Percentiles rank a stretch among this genome's conserved stretches.
Conservation (phyloP, 1,284 basidiomycete genomes). For the Pascua sp. region DNA sequence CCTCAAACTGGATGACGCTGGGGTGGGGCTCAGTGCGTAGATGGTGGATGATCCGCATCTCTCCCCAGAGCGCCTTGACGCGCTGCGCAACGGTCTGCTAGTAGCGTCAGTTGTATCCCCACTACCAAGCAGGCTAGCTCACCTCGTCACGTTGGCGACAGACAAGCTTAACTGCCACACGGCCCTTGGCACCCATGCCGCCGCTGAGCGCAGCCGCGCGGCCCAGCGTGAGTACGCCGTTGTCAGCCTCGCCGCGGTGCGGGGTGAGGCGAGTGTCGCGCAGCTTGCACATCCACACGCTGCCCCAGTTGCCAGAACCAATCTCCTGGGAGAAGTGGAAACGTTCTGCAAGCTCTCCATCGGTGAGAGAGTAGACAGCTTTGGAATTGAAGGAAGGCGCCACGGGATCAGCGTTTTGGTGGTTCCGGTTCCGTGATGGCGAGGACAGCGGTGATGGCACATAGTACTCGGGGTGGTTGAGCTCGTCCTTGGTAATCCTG, state of each 20-base stretch:
- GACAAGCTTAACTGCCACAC: slow-evolving; percentile 84
- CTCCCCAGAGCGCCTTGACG: slow-evolving; percentile 84
- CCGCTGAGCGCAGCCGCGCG: slow-evolving; percentile 24
- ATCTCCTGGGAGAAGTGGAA: slow-evolving; percentile 42
- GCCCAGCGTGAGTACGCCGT: slow-evolving; percentile 19
- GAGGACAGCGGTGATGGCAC: too few relatives aligned
- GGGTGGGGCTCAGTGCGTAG: slow-evolving; percentile 80
- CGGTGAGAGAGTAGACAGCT: slow-evolving; percentile 26
- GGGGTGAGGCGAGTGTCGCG: background rate
- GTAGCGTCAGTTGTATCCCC: background rate
- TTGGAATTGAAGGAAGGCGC: background rate
- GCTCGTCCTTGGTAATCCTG: too few relatives aligned
- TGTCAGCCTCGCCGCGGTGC: background rate
- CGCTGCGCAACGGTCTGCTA: slow-evolving; percentile 46
- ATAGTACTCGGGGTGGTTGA: too few relatives aligned
- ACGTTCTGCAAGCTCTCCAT: slow-evolving; percentile 35
- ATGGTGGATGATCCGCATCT: slow-evolving; percentile 84
- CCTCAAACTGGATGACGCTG: slow-evolving; percentile 83
- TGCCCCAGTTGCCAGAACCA: slow-evolving; percentile 50
- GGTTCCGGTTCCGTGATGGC: background rate
- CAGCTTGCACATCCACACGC: slow-evolving; percentile 42
- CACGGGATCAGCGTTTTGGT: background rate
- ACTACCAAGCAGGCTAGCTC: slow-evolving; percentile 7
- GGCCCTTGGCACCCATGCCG: slow-evolving; percentile 42
- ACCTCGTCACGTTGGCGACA: slow-evolving; percentile 66